A percentile compares a stretch with the other conserved stretches of the same genome.
Conservation (phyloP, 345 rosid genomes). For the Microcos paniculata region DNA sequence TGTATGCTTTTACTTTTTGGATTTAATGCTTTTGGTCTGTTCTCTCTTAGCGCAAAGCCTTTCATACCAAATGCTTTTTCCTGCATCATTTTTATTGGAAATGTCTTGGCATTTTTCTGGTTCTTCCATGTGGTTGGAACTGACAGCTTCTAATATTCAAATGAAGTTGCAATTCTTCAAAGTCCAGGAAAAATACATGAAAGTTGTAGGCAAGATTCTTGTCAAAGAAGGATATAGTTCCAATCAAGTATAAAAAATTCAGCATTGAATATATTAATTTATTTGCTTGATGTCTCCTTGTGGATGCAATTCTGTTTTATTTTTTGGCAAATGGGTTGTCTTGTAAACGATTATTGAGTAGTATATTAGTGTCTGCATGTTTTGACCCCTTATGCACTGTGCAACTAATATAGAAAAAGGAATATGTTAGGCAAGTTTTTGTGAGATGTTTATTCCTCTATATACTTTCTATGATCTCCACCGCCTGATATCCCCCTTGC, state of each 20-base stretch:
- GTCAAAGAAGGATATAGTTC: neutral
- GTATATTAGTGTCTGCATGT: conserved; percentile 6
- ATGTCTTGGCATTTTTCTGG: neutral
- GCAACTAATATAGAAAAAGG: conserved; percentile 16
- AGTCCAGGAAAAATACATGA: neutral
- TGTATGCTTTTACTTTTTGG: neutral
- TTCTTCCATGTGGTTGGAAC: neutral
- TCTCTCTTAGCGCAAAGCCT: neutral
- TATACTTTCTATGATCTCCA: neutral
- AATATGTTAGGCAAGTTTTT: conserved; percentile 19
- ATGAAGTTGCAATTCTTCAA: conserved; percentile 1
- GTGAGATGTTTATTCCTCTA: neutral
- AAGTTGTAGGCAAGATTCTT: neutral
- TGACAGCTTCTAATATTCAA: neutral
- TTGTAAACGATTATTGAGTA: neutral
- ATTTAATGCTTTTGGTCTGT: neutral
- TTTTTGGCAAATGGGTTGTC: neutral
- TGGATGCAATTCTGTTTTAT: neutral
- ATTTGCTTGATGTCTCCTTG: neutral
- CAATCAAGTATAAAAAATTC: neutral
- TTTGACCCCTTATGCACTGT: conserved; percentile 28
- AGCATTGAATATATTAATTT: neutral
- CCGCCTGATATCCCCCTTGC: neutral
- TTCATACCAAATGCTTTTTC: neutral
- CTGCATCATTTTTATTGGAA: conserved; percentile 1